These are phyloP conservation scores for Nicotiana knightiana DNA, from an alignment of 257 asterid genomes.

Conservation along the genomic window DNA sequence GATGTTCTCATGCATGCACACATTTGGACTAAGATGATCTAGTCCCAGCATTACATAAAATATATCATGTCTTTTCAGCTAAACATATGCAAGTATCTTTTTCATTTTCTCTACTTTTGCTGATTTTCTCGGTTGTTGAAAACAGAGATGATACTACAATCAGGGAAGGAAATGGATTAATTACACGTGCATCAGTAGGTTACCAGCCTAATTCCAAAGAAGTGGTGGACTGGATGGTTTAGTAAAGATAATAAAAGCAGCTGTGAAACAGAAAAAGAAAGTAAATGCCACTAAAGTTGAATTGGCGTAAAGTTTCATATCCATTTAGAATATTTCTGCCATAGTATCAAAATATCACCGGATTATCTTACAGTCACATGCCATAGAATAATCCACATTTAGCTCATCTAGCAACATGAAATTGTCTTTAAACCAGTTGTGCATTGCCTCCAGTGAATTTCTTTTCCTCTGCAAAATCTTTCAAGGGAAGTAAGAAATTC, in stretches of 20 bases:
- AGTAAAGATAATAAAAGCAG: not conserved
- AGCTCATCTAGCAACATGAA: not conserved
- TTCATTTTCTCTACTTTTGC: not conserved
- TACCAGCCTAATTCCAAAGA: not conserved
- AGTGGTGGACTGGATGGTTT: not conserved
- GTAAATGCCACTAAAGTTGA: not conserved
- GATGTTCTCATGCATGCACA: not conserved
- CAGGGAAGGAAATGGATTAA: not conserved
- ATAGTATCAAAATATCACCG: not conserved
- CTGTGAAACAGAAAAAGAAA: not conserved
- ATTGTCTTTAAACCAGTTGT: not conserved
- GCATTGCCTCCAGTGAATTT: not conserved
- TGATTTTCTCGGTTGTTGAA: not conserved
- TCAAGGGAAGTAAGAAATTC: not conserved
- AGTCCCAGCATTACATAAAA: not conserved
- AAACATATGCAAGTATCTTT: not conserved
- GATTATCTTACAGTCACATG: not conserved
- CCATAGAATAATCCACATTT: not conserved
- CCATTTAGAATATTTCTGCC: not conserved
- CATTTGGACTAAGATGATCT: not conserved
- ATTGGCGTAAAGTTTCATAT: not conserved
- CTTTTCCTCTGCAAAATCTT: not conserved
- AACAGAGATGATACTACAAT: not conserved
- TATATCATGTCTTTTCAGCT: not conserved
- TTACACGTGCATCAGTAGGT: not conserved